Evolutionary conservation across 2,329 filamentous ascomycete genomes (phyloP), one percentile per base, ranked within the genome.

Genomic region (Aspergillus felis): DNA sequence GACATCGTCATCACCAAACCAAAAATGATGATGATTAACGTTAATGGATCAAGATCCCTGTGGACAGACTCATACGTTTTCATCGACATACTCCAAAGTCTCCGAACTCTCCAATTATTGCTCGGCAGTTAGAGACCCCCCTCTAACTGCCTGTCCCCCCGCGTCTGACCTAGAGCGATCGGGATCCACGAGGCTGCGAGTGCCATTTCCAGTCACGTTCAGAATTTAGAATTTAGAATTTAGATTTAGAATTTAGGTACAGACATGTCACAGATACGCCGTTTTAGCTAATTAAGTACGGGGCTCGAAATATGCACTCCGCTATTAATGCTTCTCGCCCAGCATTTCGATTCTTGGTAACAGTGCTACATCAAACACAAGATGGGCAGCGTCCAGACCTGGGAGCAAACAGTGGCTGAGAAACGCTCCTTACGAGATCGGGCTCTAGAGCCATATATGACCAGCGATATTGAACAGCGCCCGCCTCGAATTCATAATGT

Each of bases 351-450:
- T 35, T 17, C 32, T 3, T 14, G 4, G 5, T 35, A 35, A 35
- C 12, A 35, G 5, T 1, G 32, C 32, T 35, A 35, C 14, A 27
- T 49, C 12, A n/a, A 54, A 46, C 35, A 50, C 24, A 65, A 65
- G 22, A 68, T 69, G 66, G 57, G 60, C 25, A 58, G 55, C 22
- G 47, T 60, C 24, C 57, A 66, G 51, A 27, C 64, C 8, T 75
- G 72, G 73, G 55, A 69, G 54, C 61, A 71, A 1, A 68, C 64
- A 14, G 70, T 71, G 17, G 60, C 63, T 12, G 44, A 64, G 44
- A 75, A 75, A 60, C 62, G 65, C 5, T 29, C 55, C 5, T 51
- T 61, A 17, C 60, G 70, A 55, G 65, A 72, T 38, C 57, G 67
- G 20, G 56, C 66, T 12, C 50, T 76, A 17, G 58, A 66, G 10